A percentile compares a stretch with the other conserved stretches of the same genome.
Evolutionary conservation across 2,329 filamentous ascomycete genomes (phyloP).

Genomic region (Calonectria montana): DNA sequence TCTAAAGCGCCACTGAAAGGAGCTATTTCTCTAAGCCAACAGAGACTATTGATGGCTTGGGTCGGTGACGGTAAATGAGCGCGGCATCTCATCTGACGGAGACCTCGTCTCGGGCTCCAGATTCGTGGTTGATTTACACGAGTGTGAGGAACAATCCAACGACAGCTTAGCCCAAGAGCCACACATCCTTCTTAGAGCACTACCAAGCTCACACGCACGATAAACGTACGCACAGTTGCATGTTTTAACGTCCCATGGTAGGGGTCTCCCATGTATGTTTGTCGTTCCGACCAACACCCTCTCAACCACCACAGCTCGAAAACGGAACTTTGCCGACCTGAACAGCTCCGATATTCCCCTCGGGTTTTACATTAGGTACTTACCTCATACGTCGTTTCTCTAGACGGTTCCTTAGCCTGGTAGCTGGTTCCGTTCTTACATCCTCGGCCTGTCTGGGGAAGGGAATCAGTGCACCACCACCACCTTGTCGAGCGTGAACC

Average conservation of each 20-base stretch:
- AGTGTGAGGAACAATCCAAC: background rate
- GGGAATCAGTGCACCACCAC: background rate
- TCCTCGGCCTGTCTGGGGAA: background rate
- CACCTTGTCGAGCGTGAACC: background rate
- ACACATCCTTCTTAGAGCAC: background rate
- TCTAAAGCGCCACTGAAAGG: background rate
- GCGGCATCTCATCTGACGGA: background rate
- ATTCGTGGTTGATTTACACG: background rate
- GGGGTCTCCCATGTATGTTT: background rate
- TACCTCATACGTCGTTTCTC: background rate
- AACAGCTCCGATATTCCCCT: background rate
- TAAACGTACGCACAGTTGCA: background rate
- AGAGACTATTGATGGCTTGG: background rate
- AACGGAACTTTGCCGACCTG: constrained; percentile 19
- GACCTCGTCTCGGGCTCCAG: background rate
- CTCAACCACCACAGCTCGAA: background rate
- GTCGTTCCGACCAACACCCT: background rate
- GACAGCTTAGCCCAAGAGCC: background rate
- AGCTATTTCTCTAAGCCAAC: background rate
- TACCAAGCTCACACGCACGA: background rate
- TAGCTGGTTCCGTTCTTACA: background rate
- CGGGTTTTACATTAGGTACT: background rate
- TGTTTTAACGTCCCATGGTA: background rate
- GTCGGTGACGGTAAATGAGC: background rate
- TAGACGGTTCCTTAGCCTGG: background rate